phyloP scores from a whole-genome alignment of 208 protist genomes.

The Wallacemonas sp. region DNA sequence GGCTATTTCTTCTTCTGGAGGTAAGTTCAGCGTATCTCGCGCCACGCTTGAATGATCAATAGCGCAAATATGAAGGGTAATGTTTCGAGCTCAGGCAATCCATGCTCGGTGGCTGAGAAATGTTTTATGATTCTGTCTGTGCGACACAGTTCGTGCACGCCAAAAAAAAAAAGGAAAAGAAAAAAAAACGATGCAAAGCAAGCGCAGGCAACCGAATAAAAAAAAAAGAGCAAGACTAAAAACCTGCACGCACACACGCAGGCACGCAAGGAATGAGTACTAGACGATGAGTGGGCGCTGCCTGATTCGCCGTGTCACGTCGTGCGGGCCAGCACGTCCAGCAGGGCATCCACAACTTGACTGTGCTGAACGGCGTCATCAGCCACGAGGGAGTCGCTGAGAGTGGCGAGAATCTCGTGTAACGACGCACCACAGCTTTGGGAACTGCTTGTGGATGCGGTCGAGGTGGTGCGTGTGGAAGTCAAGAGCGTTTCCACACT shows the following conservation, averaged over 20 bases:
- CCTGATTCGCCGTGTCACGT: too few relatives aligned
- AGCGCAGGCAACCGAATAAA: too few relatives aligned
- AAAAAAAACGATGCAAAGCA: constrained; percentile 12
- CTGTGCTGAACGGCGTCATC: constrained; percentile 18
- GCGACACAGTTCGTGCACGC: not conserved
- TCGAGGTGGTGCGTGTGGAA: too few relatives aligned
- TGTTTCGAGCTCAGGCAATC: too few relatives aligned
- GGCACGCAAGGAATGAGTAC: not conserved
- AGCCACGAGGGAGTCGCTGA: constrained; percentile 6
- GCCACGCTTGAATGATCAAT: too few relatives aligned
- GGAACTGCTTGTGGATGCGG: constrained; percentile 12
- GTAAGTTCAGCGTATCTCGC: too few relatives aligned
- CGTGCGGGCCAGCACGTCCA: constrained; percentile 31
- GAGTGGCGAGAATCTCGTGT: not conserved
- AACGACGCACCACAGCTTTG: constrained; percentile 8
- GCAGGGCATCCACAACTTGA: constrained; percentile 31
- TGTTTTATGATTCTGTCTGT: constrained; percentile 7
- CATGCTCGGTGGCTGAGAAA: too few relatives aligned
- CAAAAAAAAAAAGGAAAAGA: constrained; percentile 19
- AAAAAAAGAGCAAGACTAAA: constrained; percentile 9
- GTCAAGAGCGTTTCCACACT: too few relatives aligned
- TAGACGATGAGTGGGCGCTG: constrained; percentile 4
- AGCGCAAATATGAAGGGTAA: too few relatives aligned
- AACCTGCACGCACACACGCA: too few relatives aligned
- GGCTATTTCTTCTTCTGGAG: too few relatives aligned